These are phyloP conservation scores for Raffaelea deltoideospora DNA, from an alignment of 2,329 filamentous ascomycete genomes.

Conservation along the genomic window DNA sequence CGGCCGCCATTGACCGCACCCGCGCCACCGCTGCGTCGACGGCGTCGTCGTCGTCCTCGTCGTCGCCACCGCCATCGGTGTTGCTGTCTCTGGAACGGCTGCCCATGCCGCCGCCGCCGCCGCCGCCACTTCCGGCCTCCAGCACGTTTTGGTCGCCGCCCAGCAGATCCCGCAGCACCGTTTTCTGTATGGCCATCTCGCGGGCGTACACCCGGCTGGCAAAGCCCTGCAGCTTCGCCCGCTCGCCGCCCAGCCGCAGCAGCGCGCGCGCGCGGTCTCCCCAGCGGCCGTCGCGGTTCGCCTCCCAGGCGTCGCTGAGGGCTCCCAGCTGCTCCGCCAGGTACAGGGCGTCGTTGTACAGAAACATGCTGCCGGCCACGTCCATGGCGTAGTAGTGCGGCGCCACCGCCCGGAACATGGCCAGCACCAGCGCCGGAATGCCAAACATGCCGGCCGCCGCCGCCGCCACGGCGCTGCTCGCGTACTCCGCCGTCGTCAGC, in stretches of 20 bases:
- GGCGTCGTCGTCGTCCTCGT: slow-evolving; percentile 32
- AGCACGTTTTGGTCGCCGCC: slow-evolving; percentile 44
- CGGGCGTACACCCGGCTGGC: slow-evolving; percentile 46
- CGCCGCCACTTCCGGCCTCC: slow-evolving; percentile 22
- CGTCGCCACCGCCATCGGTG: not conserved
- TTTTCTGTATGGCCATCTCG: slow-evolving; percentile 46
- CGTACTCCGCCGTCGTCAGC: slow-evolving; percentile 36
- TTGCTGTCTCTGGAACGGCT: too few species aligned
- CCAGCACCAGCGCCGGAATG: slow-evolving; percentile 56
- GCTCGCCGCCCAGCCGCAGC: slow-evolving; percentile 44
- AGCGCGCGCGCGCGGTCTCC: slow-evolving; percentile 34
- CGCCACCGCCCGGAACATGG: slow-evolving; percentile 67
- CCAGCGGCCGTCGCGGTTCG: slow-evolving; percentile 34
- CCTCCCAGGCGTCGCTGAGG: slow-evolving; percentile 35
- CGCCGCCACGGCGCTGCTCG: slow-evolving; percentile 42
- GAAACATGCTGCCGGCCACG: slow-evolving; percentile 48
- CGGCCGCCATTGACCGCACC: slow-evolving; percentile 35
- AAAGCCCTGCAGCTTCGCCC: slow-evolving; percentile 43
- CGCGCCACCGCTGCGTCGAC: slow-evolving; percentile 38
- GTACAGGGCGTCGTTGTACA: slow-evolving; percentile 54
- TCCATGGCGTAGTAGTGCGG: slow-evolving; percentile 56
- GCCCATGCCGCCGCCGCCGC: not conserved
- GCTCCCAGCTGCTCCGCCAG: slow-evolving; percentile 40
- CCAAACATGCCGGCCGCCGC: slow-evolving; percentile 56
- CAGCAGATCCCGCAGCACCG: slow-evolving; percentile 43